phyloP scores from a whole-genome alignment of 345 rosid genomes.

The Aegle marmelos region DNA sequence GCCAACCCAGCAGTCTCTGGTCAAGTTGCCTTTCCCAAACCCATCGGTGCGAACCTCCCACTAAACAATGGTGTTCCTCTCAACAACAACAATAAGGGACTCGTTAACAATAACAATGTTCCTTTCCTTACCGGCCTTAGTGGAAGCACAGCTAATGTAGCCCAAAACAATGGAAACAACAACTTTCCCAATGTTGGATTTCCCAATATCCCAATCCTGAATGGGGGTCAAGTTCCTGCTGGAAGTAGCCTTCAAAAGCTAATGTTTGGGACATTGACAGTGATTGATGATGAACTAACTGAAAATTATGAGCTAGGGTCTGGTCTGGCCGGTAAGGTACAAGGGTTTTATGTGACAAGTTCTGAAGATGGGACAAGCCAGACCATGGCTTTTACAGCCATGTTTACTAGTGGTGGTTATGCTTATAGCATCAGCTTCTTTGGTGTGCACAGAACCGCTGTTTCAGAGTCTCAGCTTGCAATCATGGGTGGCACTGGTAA shows the following conservation, averaged over 20 bases:
- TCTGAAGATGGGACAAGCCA: constrained; percentile 77
- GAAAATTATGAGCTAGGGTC: constrained; percentile 71
- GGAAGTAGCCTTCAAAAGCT: constrained; percentile 56
- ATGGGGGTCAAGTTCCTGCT: constrained; percentile 52
- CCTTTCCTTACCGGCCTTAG: constrained; percentile 78
- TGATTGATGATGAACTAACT: constrained; percentile 76
- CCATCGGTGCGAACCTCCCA: constrained; percentile 77
- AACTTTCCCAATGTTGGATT: constrained; percentile 33
- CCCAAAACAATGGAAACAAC: constrained; percentile 52
- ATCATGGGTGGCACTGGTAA: constrained; percentile 93
- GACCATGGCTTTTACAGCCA: constrained; percentile 72
- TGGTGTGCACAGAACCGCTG: constrained; percentile 68
- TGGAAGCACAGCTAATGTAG: constrained; percentile 51
- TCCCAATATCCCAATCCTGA: constrained; percentile 36
- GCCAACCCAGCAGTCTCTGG: constrained; percentile 63
- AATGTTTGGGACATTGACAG: constrained; percentile 84
- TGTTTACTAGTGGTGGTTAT: constrained; percentile 71
- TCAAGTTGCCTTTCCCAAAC: constrained; percentile 82
- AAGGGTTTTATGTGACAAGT: constrained; percentile 79
- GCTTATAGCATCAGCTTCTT: constrained; percentile 74
- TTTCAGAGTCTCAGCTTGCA: constrained; percentile 73
- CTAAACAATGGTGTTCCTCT: constrained; percentile 57
- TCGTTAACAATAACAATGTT: constrained; percentile 75
- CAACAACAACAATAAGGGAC: constrained; percentile 58
- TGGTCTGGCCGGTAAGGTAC: constrained; percentile 71